Percentiles rank a stretch among this genome's conserved stretches.
These are phyloP conservation scores for Erodium chrysanthum DNA, from an alignment of 441 rosid genomes.

Conservation along the genomic window DNA sequence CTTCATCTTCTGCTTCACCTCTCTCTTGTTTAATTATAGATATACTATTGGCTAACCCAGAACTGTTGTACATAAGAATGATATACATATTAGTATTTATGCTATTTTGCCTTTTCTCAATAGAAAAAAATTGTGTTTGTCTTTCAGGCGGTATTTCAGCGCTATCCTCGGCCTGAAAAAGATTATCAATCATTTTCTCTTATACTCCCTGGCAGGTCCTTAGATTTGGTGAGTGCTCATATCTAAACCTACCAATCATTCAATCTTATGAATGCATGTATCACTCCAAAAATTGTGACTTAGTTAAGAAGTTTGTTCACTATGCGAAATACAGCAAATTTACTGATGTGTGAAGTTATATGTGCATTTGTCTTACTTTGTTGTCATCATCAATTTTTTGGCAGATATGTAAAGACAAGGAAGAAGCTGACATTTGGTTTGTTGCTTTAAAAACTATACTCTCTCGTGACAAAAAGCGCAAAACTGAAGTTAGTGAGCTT, in stretches of 20 bases:
- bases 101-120: neutral
- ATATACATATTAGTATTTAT: neutral
- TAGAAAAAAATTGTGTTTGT: neutral
- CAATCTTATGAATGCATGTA: conserved; percentile 11
- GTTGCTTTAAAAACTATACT: conserved; percentile 85
- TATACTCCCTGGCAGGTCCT: conserved; percentile 67
- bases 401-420: conserved; percentile 87
- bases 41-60: no score
- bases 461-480: conserved; percentile 59
- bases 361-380: neutral
- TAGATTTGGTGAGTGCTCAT: conserved; percentile 62
- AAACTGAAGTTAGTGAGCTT: conserved; percentile 79
- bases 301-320: conserved; percentile 17
- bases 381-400: neutral
- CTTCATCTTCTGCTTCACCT: neutral
- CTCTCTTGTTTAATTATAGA: neutral
- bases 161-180: conserved; percentile 96
- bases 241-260: neutral
- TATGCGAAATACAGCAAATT: no score
- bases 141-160: conserved; percentile 82
- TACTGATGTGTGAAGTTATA: no score
- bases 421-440: conserved; percentile 96
- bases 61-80: neutral
- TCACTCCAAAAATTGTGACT: neutral
- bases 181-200: conserved; percentile 93